Base-by-base conservation (phyloP, 495 filamentous ascomycete genomes). In the Monascus purpureus region DNA sequence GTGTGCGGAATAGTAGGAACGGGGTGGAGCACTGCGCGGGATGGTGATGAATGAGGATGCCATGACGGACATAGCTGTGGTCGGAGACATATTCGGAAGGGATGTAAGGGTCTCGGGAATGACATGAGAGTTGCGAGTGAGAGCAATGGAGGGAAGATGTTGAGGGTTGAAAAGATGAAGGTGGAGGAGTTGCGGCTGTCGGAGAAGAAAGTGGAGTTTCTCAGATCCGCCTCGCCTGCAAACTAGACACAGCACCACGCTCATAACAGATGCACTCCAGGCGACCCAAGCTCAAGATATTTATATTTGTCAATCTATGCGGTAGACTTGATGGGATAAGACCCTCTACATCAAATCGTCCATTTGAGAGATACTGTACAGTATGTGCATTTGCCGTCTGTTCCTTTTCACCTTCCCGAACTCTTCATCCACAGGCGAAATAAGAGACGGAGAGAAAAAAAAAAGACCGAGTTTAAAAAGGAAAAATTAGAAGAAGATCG, bases 281-380 rank as follows among this genome's bases (percentile, higher is more conserved):
- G n/a, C n/a, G n/a, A n/a, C n/a, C n/a, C n/a, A n/a, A n/a, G n/a
- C n/a, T n/a, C n/a, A n/a, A n/a, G n/a, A n/a, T n/a, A n/a, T n/a
- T n/a, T n/a, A n/a, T n/a, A n/a, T n/a, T n/a, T n/a, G n/a, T n/a
- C n/a, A n/a, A n/a, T n/a, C n/a, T n/a, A n/a, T n/a, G n/a, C n/a
- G n/a, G n/a, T n/a, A n/a, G n/a, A n/a, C n/a, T n/a, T n/a, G n/a
- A n/a, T n/a, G n/a, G n/a, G n/a, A n/a, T n/a, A n/a, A n/a, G n/a
- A n/a, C 39, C 45, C 38, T 46, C 39, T 47, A 36, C 45, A 53
- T 46, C 46, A 47, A 50, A 41, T 46, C 46, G 48, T 53, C 45
- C 45, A 49, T 50, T 46, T 35, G 50, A 46, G 42, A 49, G 47
- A 58, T 62, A 63, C 60, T 63, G 51, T 63, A 63, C 58, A 63